Evolutionary conservation across 306 rosid genomes (phyloP), one percentile per base, ranked within the genome.

Genomic region (Cajanus cajan): DNA sequence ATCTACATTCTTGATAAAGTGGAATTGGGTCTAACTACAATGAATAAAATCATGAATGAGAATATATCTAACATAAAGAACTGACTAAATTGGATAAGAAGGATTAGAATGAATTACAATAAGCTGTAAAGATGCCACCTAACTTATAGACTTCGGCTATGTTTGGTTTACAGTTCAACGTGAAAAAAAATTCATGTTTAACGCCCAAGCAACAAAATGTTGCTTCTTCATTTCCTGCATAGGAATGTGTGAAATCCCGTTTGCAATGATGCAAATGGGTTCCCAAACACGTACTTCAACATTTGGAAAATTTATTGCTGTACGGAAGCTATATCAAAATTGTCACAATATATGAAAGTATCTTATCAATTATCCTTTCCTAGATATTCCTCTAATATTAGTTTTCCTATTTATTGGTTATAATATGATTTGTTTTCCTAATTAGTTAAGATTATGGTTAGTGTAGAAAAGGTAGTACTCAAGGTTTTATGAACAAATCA

Each of bases 41-140:
- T 45, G 69, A 48, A 50, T 71, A 28, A 68, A 76, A 55, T 54
- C 64, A 33, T 76, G 40, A 8, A 75, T 65, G 69, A 78, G 64
- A 63, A 59, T 55, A 15, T 34, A 51, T 73, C 51, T 47, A 22
- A 31, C 62, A 66, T 67, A 57, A 33, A 55, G 39, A 70, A 69
- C 68, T 61, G 31, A 48, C 68, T 52, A 55, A 34, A 19, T 71
- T 79, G 58, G 80, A 75, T 86, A 37, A 73, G 77, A 36, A 57
- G 33, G 65, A 55, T 75, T 86, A 71, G 10, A 62, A 75, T 37
- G 68, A n/a, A 59, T 57, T 50, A 50, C 44, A 31, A 33, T 45
- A 78, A 68, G 10, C 61, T 62, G 57, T 68, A 68, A 73, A 54
- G 51, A 73, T 73, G 45, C 18, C 43, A 59, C 40, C 71, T 36